Evolutionary conservation across 768 basidiomycete genomes (phyloP).

Genomic region (Lentinula edodes): DNA sequence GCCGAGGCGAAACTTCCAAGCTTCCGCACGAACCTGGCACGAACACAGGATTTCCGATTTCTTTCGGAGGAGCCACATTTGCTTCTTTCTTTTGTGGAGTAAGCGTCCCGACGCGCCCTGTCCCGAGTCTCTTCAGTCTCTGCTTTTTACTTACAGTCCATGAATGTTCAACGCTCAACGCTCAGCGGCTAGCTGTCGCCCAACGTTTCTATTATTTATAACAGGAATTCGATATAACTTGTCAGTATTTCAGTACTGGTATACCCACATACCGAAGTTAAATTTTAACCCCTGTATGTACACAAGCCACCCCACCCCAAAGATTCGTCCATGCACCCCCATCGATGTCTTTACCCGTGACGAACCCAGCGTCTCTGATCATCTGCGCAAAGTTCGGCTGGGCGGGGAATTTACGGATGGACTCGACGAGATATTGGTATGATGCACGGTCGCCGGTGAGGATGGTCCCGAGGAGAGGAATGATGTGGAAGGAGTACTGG

Average conservation of each 20-base stretch:
- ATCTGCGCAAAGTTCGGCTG: conserved; percentile 85
- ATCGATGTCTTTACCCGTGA: conserved; percentile 62
- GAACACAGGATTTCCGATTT: too few species aligned
- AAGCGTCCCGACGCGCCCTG: too few species aligned
- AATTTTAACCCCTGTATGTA: conserved; percentile 82
- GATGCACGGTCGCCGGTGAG: conserved; percentile 92
- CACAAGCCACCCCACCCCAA: conserved; percentile 84
- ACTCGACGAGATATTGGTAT: conserved; percentile 97
- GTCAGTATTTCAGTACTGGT: background rate
- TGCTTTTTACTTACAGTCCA: too few species aligned
- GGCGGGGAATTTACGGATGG: conserved; percentile 88
- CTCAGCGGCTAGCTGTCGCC: too few species aligned
- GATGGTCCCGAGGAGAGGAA: conserved; percentile 93
- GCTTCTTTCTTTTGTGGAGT: too few species aligned
- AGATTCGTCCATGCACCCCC: conserved; percentile 83
- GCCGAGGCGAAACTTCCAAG: too few species aligned
- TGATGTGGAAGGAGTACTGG: conserved; percentile 92
- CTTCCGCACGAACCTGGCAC: too few species aligned
- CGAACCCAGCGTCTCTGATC: conserved; percentile 84
- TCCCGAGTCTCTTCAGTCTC: too few species aligned
- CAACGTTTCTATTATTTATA: too few species aligned
- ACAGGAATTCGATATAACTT: too few species aligned
- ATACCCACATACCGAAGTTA: conserved; percentile 22
- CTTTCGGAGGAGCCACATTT: too few species aligned
- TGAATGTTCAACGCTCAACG: too few species aligned